Percentiles rank a stretch among this genome's conserved stretches.
phyloP scores from a whole-genome alignment of 352 stramenopile species.

The Albugo candida region DNA sequence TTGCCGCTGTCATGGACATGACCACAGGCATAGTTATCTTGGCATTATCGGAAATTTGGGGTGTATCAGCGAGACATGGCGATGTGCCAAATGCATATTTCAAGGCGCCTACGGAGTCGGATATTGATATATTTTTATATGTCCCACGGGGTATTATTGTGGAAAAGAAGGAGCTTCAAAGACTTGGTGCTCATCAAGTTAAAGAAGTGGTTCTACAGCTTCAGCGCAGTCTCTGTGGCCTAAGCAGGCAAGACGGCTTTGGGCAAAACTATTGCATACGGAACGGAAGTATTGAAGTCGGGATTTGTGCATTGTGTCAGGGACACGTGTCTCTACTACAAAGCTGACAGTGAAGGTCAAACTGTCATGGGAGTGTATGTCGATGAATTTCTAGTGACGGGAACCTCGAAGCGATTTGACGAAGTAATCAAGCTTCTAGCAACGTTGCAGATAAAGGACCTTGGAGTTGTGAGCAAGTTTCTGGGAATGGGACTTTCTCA shows the following conservation, averaged over 20 bases:
- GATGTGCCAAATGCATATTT: slow-evolving; percentile 4
- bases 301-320: neutral
- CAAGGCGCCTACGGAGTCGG: neutral
- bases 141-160: neutral
- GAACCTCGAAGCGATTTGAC: neutral
- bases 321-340: neutral
- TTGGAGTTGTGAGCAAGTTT: neutral
- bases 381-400: neutral
- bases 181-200: too few relatives aligned
- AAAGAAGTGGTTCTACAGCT: neutral
- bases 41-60: neutral
- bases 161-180: neutral
- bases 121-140: slow-evolving; percentile 5
- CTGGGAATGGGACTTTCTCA: neutral
- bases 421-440: neutral
- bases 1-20: too few relatives aligned
- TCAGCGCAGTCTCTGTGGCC: slow-evolving; percentile 4
- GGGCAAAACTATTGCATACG: slow-evolving; percentile 5
- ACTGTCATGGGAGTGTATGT: neutral
- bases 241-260: slow-evolving; percentile 2
- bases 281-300: neutral
- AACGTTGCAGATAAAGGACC: neutral
- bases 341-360: neutral
- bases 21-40: slow-evolving; percentile 1
- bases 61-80: neutral